phyloP scores from a whole-genome alignment of 2,329 filamentous ascomycete genomes.

The Ophiocordyceps camponoti-saundersi region DNA sequence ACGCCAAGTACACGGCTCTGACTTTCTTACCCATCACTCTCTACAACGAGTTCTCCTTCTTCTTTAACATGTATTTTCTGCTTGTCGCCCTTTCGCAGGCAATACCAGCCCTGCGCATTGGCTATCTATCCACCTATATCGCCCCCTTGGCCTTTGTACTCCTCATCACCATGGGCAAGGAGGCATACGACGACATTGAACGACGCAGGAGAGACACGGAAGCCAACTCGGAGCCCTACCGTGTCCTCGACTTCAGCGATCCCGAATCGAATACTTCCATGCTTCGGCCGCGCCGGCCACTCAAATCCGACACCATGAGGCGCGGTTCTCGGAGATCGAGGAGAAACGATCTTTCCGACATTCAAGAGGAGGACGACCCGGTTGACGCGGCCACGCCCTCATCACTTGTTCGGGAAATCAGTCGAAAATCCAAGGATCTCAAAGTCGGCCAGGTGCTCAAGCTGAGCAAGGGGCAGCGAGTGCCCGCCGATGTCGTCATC shows the following conservation, averaged over 20 bases:
- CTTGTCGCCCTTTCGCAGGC: conserved; percentile 88
- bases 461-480: conserved; percentile 76
- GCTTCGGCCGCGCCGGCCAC: conserved; percentile 17
- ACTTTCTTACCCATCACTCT: conserved; percentile 88
- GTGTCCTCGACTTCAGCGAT: conserved; percentile 55
- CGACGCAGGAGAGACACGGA: conserved; percentile 76
- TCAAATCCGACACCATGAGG: conserved; percentile 25
- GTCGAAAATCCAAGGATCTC: conserved; percentile 71
- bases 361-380: conserved; percentile 49
- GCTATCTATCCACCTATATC: conserved; percentile 88
- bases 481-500: conserved; percentile 89
- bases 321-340: conserved; percentile 14
- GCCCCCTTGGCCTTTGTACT: conserved; percentile 86
- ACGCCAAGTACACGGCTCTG: conserved; percentile 92
- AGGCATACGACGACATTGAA: conserved; percentile 85
- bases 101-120: conserved; percentile 76
- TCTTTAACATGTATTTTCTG: conserved; percentile 98
- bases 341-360: conserved; percentile 36
- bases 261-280: conserved; percentile 21
- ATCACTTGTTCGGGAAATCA: conserved; percentile 44
- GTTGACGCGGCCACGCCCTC: conserved; percentile 21
- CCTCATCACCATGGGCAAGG: conserved; percentile 82
- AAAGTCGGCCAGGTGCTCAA: conserved; percentile 94
- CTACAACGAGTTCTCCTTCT: conserved; percentile 99
- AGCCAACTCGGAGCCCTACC: conserved; percentile 84